Evolutionary conservation across 2,329 filamentous ascomycete species (phyloP).

Genomic region (Diatrype stigma): DNA sequence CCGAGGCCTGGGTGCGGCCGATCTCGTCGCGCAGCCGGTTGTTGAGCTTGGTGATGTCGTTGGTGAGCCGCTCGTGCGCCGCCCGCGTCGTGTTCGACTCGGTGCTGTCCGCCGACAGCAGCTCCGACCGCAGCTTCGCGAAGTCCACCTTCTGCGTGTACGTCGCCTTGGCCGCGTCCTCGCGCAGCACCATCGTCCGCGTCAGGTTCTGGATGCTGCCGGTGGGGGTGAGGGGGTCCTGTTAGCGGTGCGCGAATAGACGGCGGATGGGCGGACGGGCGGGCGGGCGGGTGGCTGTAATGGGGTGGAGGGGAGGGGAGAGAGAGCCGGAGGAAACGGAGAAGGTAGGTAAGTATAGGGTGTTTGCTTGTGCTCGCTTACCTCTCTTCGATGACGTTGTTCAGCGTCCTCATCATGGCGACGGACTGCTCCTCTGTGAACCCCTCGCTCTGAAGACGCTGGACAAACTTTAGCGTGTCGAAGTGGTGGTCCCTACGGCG

Average conservation of each 20-base stretch:
- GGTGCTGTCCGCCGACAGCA: constrained; percentile 85
- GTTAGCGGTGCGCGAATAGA: not conserved
- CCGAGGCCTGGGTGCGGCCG: constrained; percentile 86
- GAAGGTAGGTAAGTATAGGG: not conserved
- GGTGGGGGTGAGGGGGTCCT: not conserved
- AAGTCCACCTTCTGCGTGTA: constrained; percentile 95
- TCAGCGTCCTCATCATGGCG: constrained; percentile 97
- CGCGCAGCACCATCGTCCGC: constrained; percentile 93
- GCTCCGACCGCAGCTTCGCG: constrained; percentile 90
- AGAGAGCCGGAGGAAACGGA: too few relatives aligned
- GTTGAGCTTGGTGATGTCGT: constrained; percentile 92
- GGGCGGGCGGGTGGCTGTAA: too few relatives aligned
- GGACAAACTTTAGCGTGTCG: constrained; percentile 95
- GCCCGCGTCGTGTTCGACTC: constrained; percentile 85
- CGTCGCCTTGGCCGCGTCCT: constrained; percentile 80
- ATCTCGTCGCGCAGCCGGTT: constrained; percentile 89
- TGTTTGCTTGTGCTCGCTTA: constrained; percentile 33
- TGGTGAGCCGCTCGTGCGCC: constrained; percentile 87
- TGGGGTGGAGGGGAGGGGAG: too few relatives aligned
- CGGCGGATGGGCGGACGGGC: too few relatives aligned
- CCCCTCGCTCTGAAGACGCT: constrained; percentile 81
- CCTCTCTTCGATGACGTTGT: constrained; percentile 96
- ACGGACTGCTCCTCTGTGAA: constrained; percentile 94
- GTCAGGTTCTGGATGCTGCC: constrained; percentile 95
- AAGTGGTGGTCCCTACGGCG: constrained; percentile 83